Evolutionary conservation across 345 rosid genomes (phyloP), one percentile per base, ranked within the genome.

Genomic region (Limnanthes douglasii): DNA sequence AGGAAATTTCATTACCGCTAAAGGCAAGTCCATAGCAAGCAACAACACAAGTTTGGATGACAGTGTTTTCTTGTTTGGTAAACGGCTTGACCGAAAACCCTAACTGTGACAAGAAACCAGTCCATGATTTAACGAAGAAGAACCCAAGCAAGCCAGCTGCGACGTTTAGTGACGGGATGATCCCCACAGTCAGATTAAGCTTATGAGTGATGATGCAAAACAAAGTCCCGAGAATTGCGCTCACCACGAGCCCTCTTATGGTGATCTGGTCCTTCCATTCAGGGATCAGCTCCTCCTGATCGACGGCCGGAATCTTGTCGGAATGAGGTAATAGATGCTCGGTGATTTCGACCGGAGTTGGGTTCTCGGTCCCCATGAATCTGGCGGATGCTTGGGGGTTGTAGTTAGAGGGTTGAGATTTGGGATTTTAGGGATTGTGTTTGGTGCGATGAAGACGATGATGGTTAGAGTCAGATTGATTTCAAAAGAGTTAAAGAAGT

Each of bases 221-320:
- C 36, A 88, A 64, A 8, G 62, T 21, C 24, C 95, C 95, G 12
- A 88, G 27, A 15, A 79, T 2, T 5, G 78, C 93, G 54, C 97
- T 79, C 23, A 62, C 90, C 0, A 29, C 51, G 20, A 83, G 62
- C 24, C 93, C 93, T 36, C 97, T 59, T 23, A 64, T 52, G 30
- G 97, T 88, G 32, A 88, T 83, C 75, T 88, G 97, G 13, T 86
- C 93, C 61, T 69, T 67, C 97, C 97, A 86, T 19, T 73, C 80
- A 13, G 97, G 97, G 2, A 71, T 49, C 29, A 18, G 51, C 56
- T 69, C 75, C 6, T 48, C 46, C 31, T 41, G 48, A 2, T 20
- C 40, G 9, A 16, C 48, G 26, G 34, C 48, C 45, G 26, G 21
- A 20, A 6, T 19, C 44, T 51, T 60, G 8, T 9, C 35, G 11